phyloP scores from a whole-genome alignment of 2,329 filamentous ascomycete genomes.

The Fusarium miscanthi region DNA sequence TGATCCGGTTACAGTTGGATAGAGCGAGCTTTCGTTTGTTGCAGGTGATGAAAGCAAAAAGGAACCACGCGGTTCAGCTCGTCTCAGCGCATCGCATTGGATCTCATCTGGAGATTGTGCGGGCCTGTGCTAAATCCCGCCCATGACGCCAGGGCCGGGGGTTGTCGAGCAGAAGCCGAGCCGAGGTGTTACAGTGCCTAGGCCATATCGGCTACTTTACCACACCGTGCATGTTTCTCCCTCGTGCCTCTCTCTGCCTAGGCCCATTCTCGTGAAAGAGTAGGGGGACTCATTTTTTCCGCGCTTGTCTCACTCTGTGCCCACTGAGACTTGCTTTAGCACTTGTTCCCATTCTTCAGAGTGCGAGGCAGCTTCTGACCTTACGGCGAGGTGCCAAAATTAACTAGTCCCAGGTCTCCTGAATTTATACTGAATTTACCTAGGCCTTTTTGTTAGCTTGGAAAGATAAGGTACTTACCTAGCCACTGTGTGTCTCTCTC shows the following conservation, averaged over 20 bases:
- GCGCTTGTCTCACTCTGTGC: background rate
- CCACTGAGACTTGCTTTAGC: background rate
- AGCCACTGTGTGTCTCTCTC: background rate
- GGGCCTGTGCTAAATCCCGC: slow-evolving; percentile 18
- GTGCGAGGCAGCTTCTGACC: background rate
- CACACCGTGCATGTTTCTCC: background rate
- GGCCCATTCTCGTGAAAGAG: background rate
- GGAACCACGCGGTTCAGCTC: slow-evolving; percentile 21
- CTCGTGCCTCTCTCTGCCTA: slow-evolving; percentile 1
- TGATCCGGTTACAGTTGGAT: background rate
- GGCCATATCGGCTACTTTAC: slow-evolving; percentile 7
- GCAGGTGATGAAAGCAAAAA: slow-evolving; percentile 14
- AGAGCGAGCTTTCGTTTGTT: slow-evolving; percentile 11
- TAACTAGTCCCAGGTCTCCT: background rate
- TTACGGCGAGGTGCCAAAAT: background rate
- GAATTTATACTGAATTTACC: background rate
- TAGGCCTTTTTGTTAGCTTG: background rate
- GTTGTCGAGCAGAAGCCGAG: slow-evolving; percentile 39
- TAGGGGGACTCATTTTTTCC: background rate
- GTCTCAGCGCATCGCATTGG: slow-evolving; percentile 6
- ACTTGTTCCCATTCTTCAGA: background rate
- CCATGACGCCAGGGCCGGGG: slow-evolving; percentile 38
- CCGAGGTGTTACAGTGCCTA: slow-evolving; percentile 38
- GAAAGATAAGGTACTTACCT: background rate
- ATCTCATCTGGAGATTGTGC: slow-evolving; percentile 33